A percentile compares a stretch with the other conserved stretches of the same genome.
Evolutionary conservation across 768 basidiomycete species (phyloP).

Genomic region (Fomitopsis serialis): DNA sequence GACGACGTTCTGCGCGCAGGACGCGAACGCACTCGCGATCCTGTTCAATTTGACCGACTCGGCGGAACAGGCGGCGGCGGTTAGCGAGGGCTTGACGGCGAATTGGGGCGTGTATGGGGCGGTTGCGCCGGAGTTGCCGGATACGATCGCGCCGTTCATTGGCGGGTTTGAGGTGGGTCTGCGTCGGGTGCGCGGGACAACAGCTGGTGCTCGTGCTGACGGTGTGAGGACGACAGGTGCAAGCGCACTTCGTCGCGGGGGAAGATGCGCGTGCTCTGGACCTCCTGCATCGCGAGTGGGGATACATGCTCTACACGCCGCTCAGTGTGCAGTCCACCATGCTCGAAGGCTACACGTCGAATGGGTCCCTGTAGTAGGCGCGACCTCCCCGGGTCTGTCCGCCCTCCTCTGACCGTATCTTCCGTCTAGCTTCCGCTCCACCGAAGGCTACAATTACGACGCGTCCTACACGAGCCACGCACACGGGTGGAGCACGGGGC

Average conservation of each 20-base stretch:
- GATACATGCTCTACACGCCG: constrained; percentile 52
- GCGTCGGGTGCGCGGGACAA: constrained; percentile 1
- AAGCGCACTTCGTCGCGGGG: constrained; percentile 52
- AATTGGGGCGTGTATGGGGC: constrained; percentile 52
- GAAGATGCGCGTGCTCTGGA: constrained; percentile 48
- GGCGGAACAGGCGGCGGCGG: constrained; percentile 27
- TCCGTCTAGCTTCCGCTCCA: constrained; percentile 38
- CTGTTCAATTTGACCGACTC: constrained; percentile 45
- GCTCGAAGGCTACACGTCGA: constrained; percentile 52
- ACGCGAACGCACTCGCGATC: constrained; percentile 52
- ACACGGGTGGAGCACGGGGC: constrained; percentile 56
- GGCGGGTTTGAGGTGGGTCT: constrained; percentile 46
- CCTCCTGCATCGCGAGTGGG: constrained; percentile 51
- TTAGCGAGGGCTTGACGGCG: constrained; percentile 42
- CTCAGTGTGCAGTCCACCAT: constrained; percentile 52
- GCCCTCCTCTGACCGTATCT: too few species aligned
- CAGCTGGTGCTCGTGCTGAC: not conserved
- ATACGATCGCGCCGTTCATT: constrained; percentile 57
- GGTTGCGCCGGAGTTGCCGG: constrained; percentile 49
- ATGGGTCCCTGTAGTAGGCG: constrained; percentile 46
- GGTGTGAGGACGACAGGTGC: constrained; percentile 31
- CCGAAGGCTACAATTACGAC: constrained; percentile 52
- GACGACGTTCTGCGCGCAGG: constrained; percentile 49
- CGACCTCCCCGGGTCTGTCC: not conserved
- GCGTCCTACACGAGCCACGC: constrained; percentile 52